Percentiles rank a stretch among this genome's conserved stretches.
Conservation (phyloP, 805 yeast species). For the Ogataea paradorogensis region DNA sequence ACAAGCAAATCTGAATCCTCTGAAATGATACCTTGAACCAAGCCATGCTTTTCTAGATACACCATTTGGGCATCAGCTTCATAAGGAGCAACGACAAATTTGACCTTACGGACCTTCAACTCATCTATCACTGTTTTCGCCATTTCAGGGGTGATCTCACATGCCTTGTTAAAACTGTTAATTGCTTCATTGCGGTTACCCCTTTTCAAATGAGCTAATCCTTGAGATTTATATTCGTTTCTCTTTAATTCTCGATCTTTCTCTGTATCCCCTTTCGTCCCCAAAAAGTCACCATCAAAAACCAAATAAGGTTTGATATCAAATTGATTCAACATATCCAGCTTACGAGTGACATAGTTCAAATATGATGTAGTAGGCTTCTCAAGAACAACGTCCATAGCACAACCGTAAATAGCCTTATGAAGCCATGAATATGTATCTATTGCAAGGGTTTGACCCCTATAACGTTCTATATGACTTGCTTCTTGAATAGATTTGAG, state of each 20-base stretch:
- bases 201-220: not conserved
- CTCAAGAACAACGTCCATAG: constrained; percentile 73
- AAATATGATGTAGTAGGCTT: constrained; percentile 70
- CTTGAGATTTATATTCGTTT: constrained; percentile 45
- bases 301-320: constrained; percentile 83
- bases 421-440: constrained; percentile 98
- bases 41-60: constrained; percentile 68
- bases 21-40: constrained; percentile 81
- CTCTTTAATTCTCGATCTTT: constrained; percentile 57
- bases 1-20: constrained; percentile 93
- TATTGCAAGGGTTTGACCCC: constrained; percentile 81
- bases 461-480: constrained; percentile 53
- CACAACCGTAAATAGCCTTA: constrained; percentile 76
- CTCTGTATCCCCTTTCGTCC: constrained; percentile 76
- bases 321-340: constrained; percentile 62
- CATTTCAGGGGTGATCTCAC: constrained; percentile 87
- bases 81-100: constrained; percentile 91
- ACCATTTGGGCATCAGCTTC: constrained; percentile 99
- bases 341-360: constrained; percentile 62
- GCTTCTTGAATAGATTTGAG: constrained; percentile 70
- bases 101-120: constrained; percentile 54
- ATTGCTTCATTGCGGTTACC: not conserved
- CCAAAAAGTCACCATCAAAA: constrained; percentile 87
- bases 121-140: constrained; percentile 80
- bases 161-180: constrained; percentile 61